Evolutionary conservation across 2,329 filamentous ascomycete species (phyloP).

Genomic region (Lomentospora prolificans): DNA sequence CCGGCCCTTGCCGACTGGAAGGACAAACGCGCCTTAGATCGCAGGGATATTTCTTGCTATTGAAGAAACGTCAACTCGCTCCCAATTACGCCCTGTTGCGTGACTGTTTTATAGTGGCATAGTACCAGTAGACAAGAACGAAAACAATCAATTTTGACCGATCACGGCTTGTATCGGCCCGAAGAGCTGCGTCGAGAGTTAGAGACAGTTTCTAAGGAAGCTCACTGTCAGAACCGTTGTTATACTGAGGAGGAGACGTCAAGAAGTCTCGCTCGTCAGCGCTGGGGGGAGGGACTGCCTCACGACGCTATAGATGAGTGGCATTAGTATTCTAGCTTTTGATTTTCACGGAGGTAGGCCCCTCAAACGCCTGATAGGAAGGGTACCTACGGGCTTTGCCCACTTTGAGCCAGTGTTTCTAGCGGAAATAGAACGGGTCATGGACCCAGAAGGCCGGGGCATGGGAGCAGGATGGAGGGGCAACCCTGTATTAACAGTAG

Average conservation of each 20-base stretch:
- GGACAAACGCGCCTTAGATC: no score
- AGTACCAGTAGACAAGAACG: no score
- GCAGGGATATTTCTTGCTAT: no score
- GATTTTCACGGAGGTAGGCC: neutral
- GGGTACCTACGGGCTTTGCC: constrained; percentile 1
- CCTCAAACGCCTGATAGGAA: neutral
- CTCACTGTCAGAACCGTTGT: neutral
- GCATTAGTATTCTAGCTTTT: neutral
- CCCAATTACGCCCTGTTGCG: no score
- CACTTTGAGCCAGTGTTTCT: neutral
- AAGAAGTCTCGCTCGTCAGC: neutral
- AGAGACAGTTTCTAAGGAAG: neutral
- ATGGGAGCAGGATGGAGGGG: neutral
- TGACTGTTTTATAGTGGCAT: no score
- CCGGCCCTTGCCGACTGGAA: no score
- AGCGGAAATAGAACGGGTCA: neutral
- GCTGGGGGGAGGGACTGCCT: neutral
- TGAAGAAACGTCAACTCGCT: no score
- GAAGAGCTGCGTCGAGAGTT: no score
- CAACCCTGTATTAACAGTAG: neutral
- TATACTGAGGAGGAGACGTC: neutral
- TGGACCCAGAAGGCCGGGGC: neutral
- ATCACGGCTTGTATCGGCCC: no score
- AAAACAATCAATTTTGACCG: no score
- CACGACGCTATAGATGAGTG: neutral